These are phyloP conservation scores for Podospora anserina DNA, from an alignment of 495 filamentous ascomycete genomes.

Conservation along the genomic window DNA sequence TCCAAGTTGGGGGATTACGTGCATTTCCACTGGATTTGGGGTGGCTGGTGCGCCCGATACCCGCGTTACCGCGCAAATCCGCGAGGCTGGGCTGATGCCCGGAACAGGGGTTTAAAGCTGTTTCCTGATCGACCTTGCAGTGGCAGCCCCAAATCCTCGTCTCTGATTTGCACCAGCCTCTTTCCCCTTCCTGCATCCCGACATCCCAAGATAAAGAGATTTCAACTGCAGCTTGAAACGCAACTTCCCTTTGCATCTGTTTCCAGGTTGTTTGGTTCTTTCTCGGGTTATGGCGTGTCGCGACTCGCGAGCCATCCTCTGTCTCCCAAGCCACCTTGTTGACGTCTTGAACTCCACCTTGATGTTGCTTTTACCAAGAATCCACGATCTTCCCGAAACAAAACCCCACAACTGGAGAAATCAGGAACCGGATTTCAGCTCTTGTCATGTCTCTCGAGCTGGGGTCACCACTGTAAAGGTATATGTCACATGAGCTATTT, in stretches of 20 bases:
- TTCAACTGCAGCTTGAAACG: neutral
- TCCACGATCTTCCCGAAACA: constrained; percentile 1
- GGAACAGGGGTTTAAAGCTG: constrained; percentile 8
- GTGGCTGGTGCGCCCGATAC: constrained; percentile 4
- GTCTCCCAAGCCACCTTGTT: neutral
- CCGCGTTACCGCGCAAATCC: neutral
- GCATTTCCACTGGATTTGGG: constrained; percentile 11
- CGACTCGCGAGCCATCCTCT: neutral
- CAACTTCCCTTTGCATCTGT: neutral
- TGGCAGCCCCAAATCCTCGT: neutral
- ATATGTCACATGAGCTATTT: neutral
- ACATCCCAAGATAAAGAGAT: neutral
- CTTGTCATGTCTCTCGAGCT: neutral
- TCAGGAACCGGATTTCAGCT: constrained; percentile 4
- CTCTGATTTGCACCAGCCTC: neutral
- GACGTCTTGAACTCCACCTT: neutral
- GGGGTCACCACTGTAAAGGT: neutral
- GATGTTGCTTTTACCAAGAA: neutral
- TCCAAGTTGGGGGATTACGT: constrained; percentile 7
- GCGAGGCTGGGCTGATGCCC: constrained; percentile 4
- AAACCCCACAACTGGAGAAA: constrained; percentile 1
- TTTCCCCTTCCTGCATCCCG: neutral
- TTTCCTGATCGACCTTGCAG: neutral
- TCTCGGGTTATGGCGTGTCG: neutral
- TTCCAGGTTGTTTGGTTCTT: too few relatives aligned